phyloP scores from a whole-genome alignment of 2,329 filamentous ascomycete species.

The Colletotrichum paranaense region DNA sequence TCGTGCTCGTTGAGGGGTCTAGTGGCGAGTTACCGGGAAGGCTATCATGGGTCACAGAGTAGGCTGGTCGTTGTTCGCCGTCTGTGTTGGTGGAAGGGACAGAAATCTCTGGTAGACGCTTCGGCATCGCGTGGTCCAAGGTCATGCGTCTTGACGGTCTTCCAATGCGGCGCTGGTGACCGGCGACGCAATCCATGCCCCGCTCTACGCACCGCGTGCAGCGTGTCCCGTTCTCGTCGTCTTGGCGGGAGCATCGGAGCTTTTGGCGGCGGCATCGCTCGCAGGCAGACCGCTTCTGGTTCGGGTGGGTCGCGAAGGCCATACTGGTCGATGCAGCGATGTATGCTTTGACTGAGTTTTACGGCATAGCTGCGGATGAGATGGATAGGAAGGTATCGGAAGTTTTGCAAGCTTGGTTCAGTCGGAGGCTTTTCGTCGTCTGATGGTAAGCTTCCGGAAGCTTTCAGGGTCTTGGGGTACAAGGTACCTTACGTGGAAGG shows the following conservation, averaged over 20 bases:
- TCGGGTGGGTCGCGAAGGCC: constrained; percentile 40
- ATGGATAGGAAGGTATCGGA: neutral
- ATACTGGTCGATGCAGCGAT: neutral
- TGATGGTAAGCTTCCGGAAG: neutral
- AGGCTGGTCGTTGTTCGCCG: no score
- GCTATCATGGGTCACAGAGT: neutral
- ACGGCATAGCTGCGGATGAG: neutral
- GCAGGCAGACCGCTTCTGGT: constrained; percentile 46
- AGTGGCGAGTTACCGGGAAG: neutral
- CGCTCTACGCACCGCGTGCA: constrained; percentile 45
- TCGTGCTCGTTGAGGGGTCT: neutral
- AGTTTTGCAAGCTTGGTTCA: neutral
- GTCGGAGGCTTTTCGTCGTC: neutral
- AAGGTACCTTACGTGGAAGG: no score
- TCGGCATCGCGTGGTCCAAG: neutral
- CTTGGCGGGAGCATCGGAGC: constrained; percentile 44
- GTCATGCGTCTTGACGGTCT: constrained; percentile 38
- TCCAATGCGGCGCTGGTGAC: constrained; percentile 46
- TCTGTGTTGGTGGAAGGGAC: neutral
- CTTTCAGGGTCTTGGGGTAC: neutral
- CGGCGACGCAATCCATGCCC: constrained; percentile 41
- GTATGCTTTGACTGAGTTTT: neutral
- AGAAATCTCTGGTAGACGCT: neutral
- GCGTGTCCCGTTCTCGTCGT: constrained; percentile 33
- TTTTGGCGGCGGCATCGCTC: constrained; percentile 48